These are phyloP conservation scores for Sporobolomyces phaffii DNA, from an alignment of 768 basidiomycete genomes.

Conservation along the genomic window DNA sequence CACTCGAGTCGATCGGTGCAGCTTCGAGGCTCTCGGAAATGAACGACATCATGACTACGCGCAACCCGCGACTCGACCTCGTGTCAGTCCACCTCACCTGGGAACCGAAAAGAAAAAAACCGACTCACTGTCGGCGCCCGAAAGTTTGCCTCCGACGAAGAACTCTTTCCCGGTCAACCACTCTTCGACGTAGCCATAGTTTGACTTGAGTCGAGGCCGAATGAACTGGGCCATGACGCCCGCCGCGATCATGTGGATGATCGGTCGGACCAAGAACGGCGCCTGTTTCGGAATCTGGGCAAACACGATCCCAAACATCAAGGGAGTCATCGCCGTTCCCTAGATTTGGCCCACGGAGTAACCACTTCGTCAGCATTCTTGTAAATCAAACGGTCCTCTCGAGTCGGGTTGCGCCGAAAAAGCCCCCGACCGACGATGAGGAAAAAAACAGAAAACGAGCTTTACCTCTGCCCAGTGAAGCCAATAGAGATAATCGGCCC, in stretches of 20 bases:
- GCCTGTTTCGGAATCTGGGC: conserved; percentile 16
- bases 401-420: too few relatives aligned
- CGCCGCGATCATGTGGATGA: conserved; percentile 5
- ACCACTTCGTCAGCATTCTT: not conserved
- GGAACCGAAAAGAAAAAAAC: not conserved
- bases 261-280: conserved; percentile 17
- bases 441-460: not conserved
- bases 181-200: conserved; percentile 10
- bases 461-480: conserved; percentile 30
- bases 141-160: conserved; percentile 21
- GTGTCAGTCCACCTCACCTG: too few relatives aligned
- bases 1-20: not conserved
- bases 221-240: conserved; percentile 8
- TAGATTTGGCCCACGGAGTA: not conserved
- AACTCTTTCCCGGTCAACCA: conserved; percentile 24
- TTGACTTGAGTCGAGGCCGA: conserved; percentile 8
- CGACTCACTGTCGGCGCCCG: conserved; percentile 30
- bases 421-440: too few relatives aligned
- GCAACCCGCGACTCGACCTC: too few relatives aligned
- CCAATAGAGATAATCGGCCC: conserved; percentile 33
- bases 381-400: too few relatives aligned
- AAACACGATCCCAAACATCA: conserved; percentile 31
- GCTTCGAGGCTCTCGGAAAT: conserved; percentile 21
- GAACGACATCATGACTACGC: conserved; percentile 33
- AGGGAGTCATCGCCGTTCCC: conserved; percentile 21